Conservation (phyloP, 1,139 yeast genomes). For the Entelexis paramagnoliae region DNA sequence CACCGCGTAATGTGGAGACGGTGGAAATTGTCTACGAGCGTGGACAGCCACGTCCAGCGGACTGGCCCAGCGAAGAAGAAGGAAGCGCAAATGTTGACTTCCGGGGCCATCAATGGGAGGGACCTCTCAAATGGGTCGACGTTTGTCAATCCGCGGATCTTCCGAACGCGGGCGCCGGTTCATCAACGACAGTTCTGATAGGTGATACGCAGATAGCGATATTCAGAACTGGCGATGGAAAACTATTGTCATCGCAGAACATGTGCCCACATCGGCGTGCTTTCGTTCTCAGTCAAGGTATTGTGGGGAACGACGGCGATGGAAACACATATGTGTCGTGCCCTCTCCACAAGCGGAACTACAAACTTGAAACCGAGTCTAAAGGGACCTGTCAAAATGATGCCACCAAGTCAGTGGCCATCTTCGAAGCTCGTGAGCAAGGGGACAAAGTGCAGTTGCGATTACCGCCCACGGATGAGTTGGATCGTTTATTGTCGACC, state of each 20-base stretch:
- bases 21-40: constrained; percentile 32
- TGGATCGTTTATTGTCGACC: constrained; percentile 31
- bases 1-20: constrained; percentile 28
- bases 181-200: constrained; percentile 29
- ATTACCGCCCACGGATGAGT: constrained; percentile 29
- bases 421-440: constrained; percentile 30
- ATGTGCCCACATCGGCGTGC: constrained; percentile 32
- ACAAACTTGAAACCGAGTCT: constrained; percentile 25
- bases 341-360: constrained; percentile 32
- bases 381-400: constrained; percentile 31
- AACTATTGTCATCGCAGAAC: constrained; percentile 30
- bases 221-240: constrained; percentile 27
- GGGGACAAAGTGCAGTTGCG: constrained; percentile 27
- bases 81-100: constrained; percentile 27
- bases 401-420: constrained; percentile 28
- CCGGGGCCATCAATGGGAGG: constrained; percentile 24
- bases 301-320: constrained; percentile 29
- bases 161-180: constrained; percentile 28
- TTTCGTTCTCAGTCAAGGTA: constrained; percentile 26
- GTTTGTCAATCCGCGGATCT: constrained; percentile 27
- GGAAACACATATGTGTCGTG: constrained; percentile 30
- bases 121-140: constrained; percentile 25
- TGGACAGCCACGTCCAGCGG: constrained; percentile 33
- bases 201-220: constrained; percentile 32
- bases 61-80: constrained; percentile 28